Percentiles rank a stretch among this genome's conserved stretches.
These are phyloP conservation scores for Wickerhamomyces subpelliculosus DNA, from an alignment of 805 yeast species.

Conservation along the genomic window DNA sequence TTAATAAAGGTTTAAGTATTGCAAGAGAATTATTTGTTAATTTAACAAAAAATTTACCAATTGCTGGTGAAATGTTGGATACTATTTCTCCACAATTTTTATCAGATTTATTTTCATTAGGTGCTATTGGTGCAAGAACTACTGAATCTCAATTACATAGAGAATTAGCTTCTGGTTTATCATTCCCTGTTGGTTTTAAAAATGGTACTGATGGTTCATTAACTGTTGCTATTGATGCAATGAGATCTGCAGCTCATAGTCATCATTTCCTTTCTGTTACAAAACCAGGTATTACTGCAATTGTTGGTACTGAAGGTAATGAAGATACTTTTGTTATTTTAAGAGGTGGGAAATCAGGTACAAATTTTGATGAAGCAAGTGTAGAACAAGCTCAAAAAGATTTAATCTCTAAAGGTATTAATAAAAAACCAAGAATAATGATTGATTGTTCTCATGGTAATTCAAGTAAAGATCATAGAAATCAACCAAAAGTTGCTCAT, in stretches of 20 bases:
- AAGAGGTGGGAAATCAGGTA: conserved; percentile 93
- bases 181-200: conserved; percentile 98
- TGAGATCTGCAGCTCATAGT: conserved; percentile 84
- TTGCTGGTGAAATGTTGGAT: conserved; percentile 96
- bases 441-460: conserved; percentile 97
- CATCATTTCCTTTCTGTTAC: conserved; percentile 95
- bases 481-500: conserved; percentile 86
- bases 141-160: conserved; percentile 97
- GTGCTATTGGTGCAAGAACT: conserved; percentile 99
- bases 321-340: conserved; percentile 83
- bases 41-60: conserved; percentile 79
- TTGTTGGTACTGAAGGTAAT: conserved; percentile 93
- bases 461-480: conserved; percentile 82
- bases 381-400: conserved; percentile 61
- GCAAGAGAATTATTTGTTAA: conserved; percentile 82
- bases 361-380: conserved; percentile 77
- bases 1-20: conserved; percentile 88
- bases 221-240: conserved; percentile 92
- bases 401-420: conserved; percentile 37
- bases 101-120: conserved; percentile 87
- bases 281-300: conserved; percentile 93
- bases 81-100: conserved; percentile 95
- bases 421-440: conserved; percentile 64
- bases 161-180: conserved; percentile 92
- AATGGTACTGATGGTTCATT: conserved; percentile 96